Percentiles rank a stretch among this genome's conserved stretches.
phyloP scores from a whole-genome alignment of 305 asterid species.

The Stenogyne calaminthoides region DNA sequence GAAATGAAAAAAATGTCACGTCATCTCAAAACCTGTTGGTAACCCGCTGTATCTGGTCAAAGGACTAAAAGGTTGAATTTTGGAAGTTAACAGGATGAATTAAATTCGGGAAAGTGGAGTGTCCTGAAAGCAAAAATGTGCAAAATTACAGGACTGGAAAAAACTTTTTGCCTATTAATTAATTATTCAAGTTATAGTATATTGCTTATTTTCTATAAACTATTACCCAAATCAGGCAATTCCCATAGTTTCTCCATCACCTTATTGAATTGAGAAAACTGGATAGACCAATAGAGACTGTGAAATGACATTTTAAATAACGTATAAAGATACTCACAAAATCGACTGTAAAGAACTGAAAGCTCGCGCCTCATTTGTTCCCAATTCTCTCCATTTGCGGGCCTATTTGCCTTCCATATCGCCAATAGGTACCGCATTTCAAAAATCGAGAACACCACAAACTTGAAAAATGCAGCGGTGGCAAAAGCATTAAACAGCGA shows the following conservation, averaged over 20 bases:
- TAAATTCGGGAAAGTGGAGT: too few relatives aligned
- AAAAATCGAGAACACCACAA: slow-evolving; percentile 96
- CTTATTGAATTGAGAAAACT: neutral
- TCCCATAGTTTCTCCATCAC: neutral
- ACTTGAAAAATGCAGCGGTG: slow-evolving; percentile 98
- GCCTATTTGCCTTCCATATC: slow-evolving; percentile 92
- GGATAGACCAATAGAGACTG: neutral
- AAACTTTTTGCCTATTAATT: too few relatives aligned
- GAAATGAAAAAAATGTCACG: too few relatives aligned
- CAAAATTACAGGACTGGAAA: too few relatives aligned
- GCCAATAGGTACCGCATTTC: slow-evolving; percentile 99
- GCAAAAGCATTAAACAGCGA: slow-evolving; percentile 98
- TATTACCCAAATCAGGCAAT: neutral
- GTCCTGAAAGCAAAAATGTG: too few relatives aligned
- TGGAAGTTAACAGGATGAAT: too few relatives aligned
- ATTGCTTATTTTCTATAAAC: neutral
- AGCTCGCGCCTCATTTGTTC: slow-evolving; percentile 97
- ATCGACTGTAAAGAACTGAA: slow-evolving; percentile 93
- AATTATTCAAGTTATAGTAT: neutral
- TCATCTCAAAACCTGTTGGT: too few relatives aligned
- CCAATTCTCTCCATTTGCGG: slow-evolving; percentile 85
- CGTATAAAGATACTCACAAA: slow-evolving; percentile 67
- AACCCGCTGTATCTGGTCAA: too few relatives aligned
- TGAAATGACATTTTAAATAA: slow-evolving; percentile 1
- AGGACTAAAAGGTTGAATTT: too few relatives aligned